Evolutionary conservation across 352 stramenopile species (phyloP).

Genomic region (Globisporangium lucens): DNA sequence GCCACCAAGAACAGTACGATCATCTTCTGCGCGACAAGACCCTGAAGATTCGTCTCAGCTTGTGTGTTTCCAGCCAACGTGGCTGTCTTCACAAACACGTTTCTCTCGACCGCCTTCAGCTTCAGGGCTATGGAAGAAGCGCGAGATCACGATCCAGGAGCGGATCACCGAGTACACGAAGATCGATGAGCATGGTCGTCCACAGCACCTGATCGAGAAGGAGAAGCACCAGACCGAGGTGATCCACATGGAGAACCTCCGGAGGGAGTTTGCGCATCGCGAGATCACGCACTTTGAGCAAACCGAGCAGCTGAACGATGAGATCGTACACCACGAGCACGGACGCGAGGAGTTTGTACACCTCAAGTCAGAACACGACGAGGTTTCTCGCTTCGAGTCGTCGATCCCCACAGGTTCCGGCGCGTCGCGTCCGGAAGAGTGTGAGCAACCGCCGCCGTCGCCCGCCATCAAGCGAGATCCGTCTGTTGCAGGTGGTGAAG

Average conservation of each 20-base stretch:
- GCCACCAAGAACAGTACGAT: slow-evolving; percentile 15
- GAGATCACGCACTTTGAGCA: slow-evolving; percentile 87
- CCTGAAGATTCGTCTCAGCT: slow-evolving; percentile 22
- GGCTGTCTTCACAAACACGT: slow-evolving; percentile 34
- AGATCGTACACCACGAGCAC: slow-evolving; percentile 77
- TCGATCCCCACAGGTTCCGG: slow-evolving; percentile 39
- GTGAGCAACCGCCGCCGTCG: slow-evolving; percentile 69
- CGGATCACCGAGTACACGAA: slow-evolving; percentile 87
- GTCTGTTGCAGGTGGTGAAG: slow-evolving; percentile 20
- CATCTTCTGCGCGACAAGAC: background rate
- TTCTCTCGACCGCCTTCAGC: slow-evolving; percentile 41
- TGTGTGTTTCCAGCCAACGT: slow-evolving; percentile 42
- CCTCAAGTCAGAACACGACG: slow-evolving; percentile 77
- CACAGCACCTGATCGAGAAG: slow-evolving; percentile 78
- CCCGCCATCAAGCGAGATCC: slow-evolving; percentile 78
- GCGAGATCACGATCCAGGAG: slow-evolving; percentile 85
- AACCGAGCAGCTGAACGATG: slow-evolving; percentile 79
- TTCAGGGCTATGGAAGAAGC: slow-evolving; percentile 83
- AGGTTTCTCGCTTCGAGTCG: slow-evolving; percentile 83
- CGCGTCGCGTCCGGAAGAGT: slow-evolving; percentile 47
- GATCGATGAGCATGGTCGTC: slow-evolving; percentile 75
- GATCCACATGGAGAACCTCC: slow-evolving; percentile 80
- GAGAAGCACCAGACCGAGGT: slow-evolving; percentile 84
- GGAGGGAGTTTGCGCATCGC: slow-evolving; percentile 76
- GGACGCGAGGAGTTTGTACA: slow-evolving; percentile 82